These are phyloP conservation scores for Phytophthora pluvialis DNA, from an alignment of 352 stramenopile species.

Conservation along the genomic window DNA sequence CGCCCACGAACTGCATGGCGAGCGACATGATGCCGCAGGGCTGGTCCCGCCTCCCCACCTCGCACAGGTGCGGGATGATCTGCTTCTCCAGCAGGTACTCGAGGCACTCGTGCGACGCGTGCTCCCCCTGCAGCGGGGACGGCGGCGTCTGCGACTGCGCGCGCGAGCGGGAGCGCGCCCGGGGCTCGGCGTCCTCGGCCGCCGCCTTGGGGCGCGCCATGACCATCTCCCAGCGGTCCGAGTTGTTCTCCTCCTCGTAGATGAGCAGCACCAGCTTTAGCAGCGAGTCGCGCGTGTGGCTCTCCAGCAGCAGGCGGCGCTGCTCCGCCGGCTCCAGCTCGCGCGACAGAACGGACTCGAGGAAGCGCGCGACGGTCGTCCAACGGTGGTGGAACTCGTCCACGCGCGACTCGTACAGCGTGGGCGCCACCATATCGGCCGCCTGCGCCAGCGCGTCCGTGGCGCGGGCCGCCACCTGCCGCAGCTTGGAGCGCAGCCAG, in stretches of 20 bases:
- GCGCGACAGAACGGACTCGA: slow-evolving; percentile 72
- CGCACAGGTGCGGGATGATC: slow-evolving; percentile 81
- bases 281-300: slow-evolving; percentile 82
- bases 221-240: slow-evolving; percentile 71
- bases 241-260: slow-evolving; percentile 83
- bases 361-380: slow-evolving; percentile 77
- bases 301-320: slow-evolving; percentile 78
- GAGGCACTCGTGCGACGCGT: slow-evolving; percentile 67
- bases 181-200: slow-evolving; percentile 25
- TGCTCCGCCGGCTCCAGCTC: slow-evolving; percentile 75
- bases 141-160: slow-evolving; percentile 29
- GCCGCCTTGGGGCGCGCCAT: slow-evolving; percentile 41
- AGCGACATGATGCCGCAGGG: slow-evolving; percentile 88
- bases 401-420: slow-evolving; percentile 82
- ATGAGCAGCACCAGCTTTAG: slow-evolving; percentile 89
- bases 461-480: slow-evolving; percentile 74
- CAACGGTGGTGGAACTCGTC: slow-evolving; percentile 90
- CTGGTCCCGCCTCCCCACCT: slow-evolving; percentile 70
- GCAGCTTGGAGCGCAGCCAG: slow-evolving; percentile 83
- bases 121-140: slow-evolving; percentile 31
- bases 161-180: slow-evolving; percentile 17
- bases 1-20: slow-evolving; percentile 81
- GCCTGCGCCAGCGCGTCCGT: slow-evolving; percentile 77
- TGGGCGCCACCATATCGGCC: slow-evolving; percentile 78
- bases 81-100: slow-evolving; percentile 89